phyloP scores from a whole-genome alignment of 2,329 filamentous ascomycete genomes.

The Dendrostoma leiphaemia region DNA sequence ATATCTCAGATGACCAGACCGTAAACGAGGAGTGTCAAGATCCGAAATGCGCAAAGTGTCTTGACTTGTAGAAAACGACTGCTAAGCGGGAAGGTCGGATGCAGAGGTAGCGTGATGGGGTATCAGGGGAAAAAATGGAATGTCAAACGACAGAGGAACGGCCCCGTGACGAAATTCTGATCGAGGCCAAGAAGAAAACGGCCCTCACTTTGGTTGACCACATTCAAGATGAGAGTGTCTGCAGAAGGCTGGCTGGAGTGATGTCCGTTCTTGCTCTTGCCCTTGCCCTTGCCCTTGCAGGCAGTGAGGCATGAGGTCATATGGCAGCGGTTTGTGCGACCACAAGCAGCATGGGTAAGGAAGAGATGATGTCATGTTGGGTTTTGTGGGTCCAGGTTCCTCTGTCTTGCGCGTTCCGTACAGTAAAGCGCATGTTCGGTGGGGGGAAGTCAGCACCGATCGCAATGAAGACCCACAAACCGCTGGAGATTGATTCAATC shows the following conservation, averaged over 20 bases:
- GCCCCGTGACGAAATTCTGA: background rate
- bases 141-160: background rate
- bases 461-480: background rate
- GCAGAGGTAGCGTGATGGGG: background rate
- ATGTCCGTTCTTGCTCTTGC: background rate
- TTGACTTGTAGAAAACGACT: too few species aligned
- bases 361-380: slow-evolving; percentile 10
- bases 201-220: background rate
- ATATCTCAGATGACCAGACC: too few species aligned
- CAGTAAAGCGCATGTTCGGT: too few species aligned
- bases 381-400: too few species aligned
- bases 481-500: background rate
- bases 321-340: background rate
- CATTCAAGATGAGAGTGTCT: background rate
- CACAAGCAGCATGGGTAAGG: background rate
- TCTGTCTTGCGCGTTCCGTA: too few species aligned
- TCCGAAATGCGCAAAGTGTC: too few species aligned
- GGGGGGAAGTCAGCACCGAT: background rate
- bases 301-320: slow-evolving; percentile 2
- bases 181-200: too few species aligned
- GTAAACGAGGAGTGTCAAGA: too few species aligned
- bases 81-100: too few species aligned
- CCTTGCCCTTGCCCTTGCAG: background rate
- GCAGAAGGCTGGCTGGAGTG: background rate
- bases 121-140: background rate